These are phyloP conservation scores for Prunus fruticosa DNA, from an alignment of 306 rosid species.

Conservation along the genomic window DNA sequence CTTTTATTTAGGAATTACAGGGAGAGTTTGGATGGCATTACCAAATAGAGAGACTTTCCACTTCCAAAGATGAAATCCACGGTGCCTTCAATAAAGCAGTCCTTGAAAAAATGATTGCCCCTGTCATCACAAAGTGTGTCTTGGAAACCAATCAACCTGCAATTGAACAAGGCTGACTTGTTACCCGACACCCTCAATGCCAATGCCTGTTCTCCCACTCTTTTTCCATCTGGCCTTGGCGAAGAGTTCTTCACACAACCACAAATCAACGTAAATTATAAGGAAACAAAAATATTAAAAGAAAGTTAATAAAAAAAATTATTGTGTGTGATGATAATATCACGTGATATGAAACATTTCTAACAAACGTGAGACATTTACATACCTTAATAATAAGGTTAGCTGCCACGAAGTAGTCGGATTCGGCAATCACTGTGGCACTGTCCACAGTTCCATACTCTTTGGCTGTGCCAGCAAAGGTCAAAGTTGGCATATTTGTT, in stretches of 20 bases:
- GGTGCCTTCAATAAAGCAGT: slow-evolving; percentile 43
- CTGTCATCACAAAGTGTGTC: slow-evolving; percentile 51
- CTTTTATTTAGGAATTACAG: not conserved
- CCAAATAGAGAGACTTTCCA: slow-evolving; percentile 45
- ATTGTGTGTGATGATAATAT: too few species aligned
- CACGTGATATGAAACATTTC: too few species aligned
- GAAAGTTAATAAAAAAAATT: not conserved
- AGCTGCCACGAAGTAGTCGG: slow-evolving; percentile 22
- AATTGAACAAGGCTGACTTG: slow-evolving; percentile 36
- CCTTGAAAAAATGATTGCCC: slow-evolving; percentile 45
- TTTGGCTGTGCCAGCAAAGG: too few species aligned
- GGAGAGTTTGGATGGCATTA: not conserved
- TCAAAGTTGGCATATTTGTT: too few species aligned
- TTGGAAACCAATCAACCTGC: slow-evolving; percentile 41
- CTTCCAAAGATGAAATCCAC: slow-evolving; percentile 44
- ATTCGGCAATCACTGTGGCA: too few species aligned
- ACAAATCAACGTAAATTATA: not conserved
- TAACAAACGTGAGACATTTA: not conserved
- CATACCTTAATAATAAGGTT: slow-evolving; percentile 39
- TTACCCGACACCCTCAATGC: slow-evolving; percentile 41
- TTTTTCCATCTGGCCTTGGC: slow-evolving; percentile 30
- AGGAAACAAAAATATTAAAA: not conserved
- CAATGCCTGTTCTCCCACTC: slow-evolving; percentile 33
- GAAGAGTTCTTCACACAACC: slow-evolving; percentile 32
- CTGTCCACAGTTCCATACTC: too few species aligned